Conservation (phyloP, 371 early-diverging fungal species). For the Mucor velutinosus region DNA sequence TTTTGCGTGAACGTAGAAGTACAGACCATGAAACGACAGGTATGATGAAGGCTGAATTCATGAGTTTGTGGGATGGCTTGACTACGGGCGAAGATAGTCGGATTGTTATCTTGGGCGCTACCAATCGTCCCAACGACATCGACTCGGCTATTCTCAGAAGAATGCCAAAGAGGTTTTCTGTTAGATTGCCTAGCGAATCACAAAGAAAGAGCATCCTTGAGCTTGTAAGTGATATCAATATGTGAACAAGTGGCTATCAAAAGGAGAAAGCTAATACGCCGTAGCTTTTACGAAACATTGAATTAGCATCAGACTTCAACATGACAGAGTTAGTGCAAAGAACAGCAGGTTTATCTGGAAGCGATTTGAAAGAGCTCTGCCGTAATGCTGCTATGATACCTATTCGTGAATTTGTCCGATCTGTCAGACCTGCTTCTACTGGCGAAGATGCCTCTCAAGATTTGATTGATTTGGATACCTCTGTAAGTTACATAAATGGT, state of each 20-base stretch:
- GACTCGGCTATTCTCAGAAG: slow-evolving; percentile 94
- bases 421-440: slow-evolving; percentile 32
- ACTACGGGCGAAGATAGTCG: slow-evolving; percentile 76
- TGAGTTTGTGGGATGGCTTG: slow-evolving; percentile 98
- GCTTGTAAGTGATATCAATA: slow-evolving; percentile 53
- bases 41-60: slow-evolving; percentile 99
- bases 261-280: not conserved
- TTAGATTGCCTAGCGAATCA: slow-evolving; percentile 84
- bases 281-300: slow-evolving; percentile 74
- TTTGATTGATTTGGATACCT: slow-evolving; percentile 36
- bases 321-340: slow-evolving; percentile 70
- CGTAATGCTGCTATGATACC: slow-evolving; percentile 96
- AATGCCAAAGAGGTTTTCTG: slow-evolving; percentile 97
- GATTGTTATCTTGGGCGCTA: slow-evolving; percentile 91
- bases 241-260: not conserved
- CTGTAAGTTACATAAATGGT: slow-evolving; percentile 16
- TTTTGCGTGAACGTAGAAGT: slow-evolving; percentile 89
- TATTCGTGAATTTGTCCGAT: slow-evolving; percentile 85
- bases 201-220: slow-evolving; percentile 91
- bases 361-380: slow-evolving; percentile 96
- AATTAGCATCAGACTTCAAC: slow-evolving; percentile 73
- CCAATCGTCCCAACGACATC: slow-evolving; percentile 97
- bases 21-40: slow-evolving; percentile 94
- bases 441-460: slow-evolving; percentile 37
- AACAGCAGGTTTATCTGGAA: slow-evolving; percentile 91